Conservation (phyloP, 345 rosid genomes). For the Ailanthus altissimus region DNA sequence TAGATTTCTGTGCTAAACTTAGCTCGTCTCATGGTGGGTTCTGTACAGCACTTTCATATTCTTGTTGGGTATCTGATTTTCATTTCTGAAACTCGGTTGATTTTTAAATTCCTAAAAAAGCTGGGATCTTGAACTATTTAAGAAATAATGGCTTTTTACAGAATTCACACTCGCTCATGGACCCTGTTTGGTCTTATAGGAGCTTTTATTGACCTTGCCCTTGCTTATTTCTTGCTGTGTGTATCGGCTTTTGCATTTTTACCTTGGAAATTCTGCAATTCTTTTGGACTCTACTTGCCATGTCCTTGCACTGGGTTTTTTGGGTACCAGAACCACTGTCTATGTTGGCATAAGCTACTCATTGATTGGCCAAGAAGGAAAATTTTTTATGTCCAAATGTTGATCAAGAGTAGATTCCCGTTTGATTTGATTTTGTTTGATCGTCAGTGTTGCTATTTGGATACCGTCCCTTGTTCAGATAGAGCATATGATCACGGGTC, state of each 20-base stretch:
- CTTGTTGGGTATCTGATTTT: conserved; percentile 9
- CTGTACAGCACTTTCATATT: not conserved
- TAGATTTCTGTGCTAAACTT: not conserved
- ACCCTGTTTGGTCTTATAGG: conserved; percentile 50
- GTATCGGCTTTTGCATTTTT: conserved; percentile 49
- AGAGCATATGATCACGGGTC: conserved; percentile 25
- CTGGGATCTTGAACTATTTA: conserved; percentile 15
- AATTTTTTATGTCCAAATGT: conserved; percentile 49
- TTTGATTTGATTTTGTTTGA: conserved; percentile 36
- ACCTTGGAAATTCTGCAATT: conserved; percentile 43
- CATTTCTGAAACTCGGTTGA: not conserved
- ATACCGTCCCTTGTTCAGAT: conserved; percentile 7
- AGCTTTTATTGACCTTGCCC: conserved; percentile 62
- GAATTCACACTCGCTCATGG: conserved; percentile 38
- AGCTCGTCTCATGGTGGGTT: conserved; percentile 21
- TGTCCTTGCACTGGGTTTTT: conserved; percentile 61
- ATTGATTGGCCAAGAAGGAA: conserved; percentile 50
- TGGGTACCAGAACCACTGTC: conserved; percentile 35
- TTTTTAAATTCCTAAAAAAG: not conserved
- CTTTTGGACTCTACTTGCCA: conserved; percentile 54
- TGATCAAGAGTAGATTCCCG: conserved; percentile 45
- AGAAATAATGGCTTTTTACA: conserved; percentile 32
- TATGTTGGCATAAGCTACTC: conserved; percentile 57
- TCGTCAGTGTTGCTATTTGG: conserved; percentile 33
- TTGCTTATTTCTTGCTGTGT: conserved; percentile 67